Evolutionary conservation across 306 rosid species (phyloP), one percentile per base, ranked within the genome.

Genomic region (Arachis stenosperma): DNA sequence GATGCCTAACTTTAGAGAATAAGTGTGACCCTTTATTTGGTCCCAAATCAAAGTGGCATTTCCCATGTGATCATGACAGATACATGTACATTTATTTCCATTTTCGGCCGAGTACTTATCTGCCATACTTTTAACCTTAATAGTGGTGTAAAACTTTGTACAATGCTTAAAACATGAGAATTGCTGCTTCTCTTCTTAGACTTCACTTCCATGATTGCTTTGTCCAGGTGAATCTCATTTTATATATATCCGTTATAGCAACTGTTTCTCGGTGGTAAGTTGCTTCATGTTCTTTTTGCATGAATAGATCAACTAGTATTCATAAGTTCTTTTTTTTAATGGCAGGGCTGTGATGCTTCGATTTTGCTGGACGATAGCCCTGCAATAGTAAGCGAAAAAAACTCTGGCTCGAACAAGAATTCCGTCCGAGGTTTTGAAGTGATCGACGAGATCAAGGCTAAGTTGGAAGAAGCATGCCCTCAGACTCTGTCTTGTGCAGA

Each of bases 191-290:
- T 80, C 80, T 92, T 39, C 93, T 92, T 37, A 79, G 97, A 68
- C 96, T 89, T 67, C 97, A 92, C 71, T 86, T 92, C 59, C 97
- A 92, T 11, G 96, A 89, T 60, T 92, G 97, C 73, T 92, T 89
- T 37, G 97, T 82, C 29, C 96, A 86, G 91, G 97, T 92, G 1
- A 9, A n/a, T 10, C 41, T 29, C 65, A 56, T 9, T 43, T 17
- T 17, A 17, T 17, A 17, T 17, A 17, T 17, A 17, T 17, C 17
- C 17, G 64, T 40, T 30, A 27, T 54, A 39, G 17, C 0, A 17
- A 53, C 29, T 63, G 53, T 73, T 61, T 51, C 4, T 37, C 7
- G 8, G 7, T 50, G 33, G 27, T 39, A 22, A 8, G 22, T 41
- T 55, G 29, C 52, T 70, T 9, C 13, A 27, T 43, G 47, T 40